phyloP scores from a whole-genome alignment of 108 stramenopile genomes.

The Fragilariopsis cylindrus region DNA sequence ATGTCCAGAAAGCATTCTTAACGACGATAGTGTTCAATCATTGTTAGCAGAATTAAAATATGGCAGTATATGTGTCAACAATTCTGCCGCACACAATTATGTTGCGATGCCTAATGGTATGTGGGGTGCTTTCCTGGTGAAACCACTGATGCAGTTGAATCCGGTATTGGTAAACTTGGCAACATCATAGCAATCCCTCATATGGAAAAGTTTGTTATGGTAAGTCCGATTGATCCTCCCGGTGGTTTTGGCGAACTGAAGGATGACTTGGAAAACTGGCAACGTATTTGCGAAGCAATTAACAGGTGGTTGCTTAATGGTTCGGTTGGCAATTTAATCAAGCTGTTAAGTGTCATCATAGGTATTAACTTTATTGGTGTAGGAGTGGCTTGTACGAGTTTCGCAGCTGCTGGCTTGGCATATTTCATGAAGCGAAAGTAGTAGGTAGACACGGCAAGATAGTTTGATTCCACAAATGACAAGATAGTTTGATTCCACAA shows the following conservation, averaged over 20 bases:
- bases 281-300: conserved; percentile 1
- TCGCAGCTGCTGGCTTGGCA: not conserved
- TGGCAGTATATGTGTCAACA: conserved; percentile 27
- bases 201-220: conserved; percentile 21
- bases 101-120: not conserved
- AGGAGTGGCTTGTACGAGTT: not conserved
- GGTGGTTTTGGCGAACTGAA: not conserved
- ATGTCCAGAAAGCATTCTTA: not conserved
- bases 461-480: not conserved
- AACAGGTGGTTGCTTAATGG: not conserved
- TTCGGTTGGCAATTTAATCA: not conserved
- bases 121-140: conserved; percentile 32
- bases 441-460: not conserved
- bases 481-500: not conserved
- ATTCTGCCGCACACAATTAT: conserved; percentile 12
- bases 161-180: conserved; percentile 22
- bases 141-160: conserved; percentile 20
- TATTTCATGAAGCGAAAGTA: conserved; percentile 1
- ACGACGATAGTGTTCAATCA: not conserved
- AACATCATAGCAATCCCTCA: conserved; percentile 15
- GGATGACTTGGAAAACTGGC: conserved; percentile 9
- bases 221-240: not conserved
- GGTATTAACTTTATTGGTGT: conserved; percentile 4
- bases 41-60: conserved; percentile 24
- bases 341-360: not conserved